These are phyloP conservation scores for Naganishia albida DNA, from an alignment of 1,284 basidiomycete species.

Conservation along the genomic window DNA sequence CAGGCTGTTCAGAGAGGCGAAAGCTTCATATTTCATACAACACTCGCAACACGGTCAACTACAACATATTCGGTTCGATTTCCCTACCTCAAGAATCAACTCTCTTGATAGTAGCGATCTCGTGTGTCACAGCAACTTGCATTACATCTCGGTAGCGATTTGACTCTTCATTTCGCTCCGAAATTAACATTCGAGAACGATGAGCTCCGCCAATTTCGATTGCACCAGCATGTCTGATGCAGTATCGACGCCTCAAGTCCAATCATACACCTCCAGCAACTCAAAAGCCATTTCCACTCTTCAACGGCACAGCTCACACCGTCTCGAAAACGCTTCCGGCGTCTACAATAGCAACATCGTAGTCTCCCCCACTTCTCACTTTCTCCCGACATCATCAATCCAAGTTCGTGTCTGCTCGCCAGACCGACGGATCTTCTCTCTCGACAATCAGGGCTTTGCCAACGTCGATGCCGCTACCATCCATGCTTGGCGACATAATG, in stretches of 20 bases:
- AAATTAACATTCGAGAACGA: slow-evolving; percentile 18
- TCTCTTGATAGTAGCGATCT: slow-evolving; percentile 16
- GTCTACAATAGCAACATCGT: not conserved
- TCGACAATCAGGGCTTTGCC: slow-evolving; percentile 22
- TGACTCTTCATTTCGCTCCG: slow-evolving; percentile 1
- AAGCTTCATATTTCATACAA: slow-evolving; percentile 2
- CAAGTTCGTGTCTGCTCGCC: not conserved
- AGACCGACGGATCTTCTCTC: slow-evolving; percentile 1
- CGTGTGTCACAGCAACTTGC: slow-evolving; percentile 25
- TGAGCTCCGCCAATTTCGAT: slow-evolving; percentile 19
- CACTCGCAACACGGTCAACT: slow-evolving; percentile 25
- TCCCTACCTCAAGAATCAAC: slow-evolving; percentile 17
- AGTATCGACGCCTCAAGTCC: slow-evolving; percentile 2
- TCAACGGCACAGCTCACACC: slow-evolving; percentile 21
- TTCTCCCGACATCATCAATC: not conserved
- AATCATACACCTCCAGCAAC: not conserved
- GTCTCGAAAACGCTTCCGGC: slow-evolving; percentile 18
- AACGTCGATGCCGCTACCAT: slow-evolving; percentile 22
- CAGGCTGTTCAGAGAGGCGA: not conserved
- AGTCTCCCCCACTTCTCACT: not conserved
- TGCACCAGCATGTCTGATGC: slow-evolving; percentile 20
- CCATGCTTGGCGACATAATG: slow-evolving; percentile 22
- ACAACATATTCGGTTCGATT: slow-evolving; percentile 21
- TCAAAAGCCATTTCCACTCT: slow-evolving; percentile 6
- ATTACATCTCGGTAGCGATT: slow-evolving; percentile 8